Conservation (phyloP, 1,284 basidiomycete species). For the Coniophora puteana region DNA sequence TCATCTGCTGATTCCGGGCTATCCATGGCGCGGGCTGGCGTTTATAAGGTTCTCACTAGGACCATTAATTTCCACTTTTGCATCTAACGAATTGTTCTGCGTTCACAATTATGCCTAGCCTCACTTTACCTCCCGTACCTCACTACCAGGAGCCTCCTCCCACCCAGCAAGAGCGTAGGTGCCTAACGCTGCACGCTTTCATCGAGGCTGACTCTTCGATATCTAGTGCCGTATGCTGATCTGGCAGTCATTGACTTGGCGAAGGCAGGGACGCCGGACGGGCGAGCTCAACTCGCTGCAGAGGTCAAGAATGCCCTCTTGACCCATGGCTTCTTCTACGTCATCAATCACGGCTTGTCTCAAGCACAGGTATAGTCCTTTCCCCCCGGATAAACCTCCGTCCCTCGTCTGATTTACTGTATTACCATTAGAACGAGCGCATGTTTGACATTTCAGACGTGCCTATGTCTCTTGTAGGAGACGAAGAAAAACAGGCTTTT, state of each 20-base stretch:
- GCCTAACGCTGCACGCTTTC: background rate
- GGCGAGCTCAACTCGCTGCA: conserved; percentile 40
- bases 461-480: conserved; percentile 47
- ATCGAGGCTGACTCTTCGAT: background rate
- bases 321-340: conserved; percentile 61
- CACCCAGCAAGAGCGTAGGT: conserved; percentile 19
- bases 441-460: conserved; percentile 66
- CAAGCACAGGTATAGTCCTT: conserved; percentile 41
- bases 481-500: conserved; percentile 56
- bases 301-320: conserved; percentile 56
- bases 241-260: conserved; percentile 63
- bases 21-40: no score
- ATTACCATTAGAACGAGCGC: conserved; percentile 38
- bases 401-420: background rate
- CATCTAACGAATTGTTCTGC: no score
- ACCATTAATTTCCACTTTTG: no score
- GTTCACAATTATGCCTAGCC: conserved; percentile 19
- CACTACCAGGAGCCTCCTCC: conserved; percentile 19
- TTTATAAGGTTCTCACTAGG: no score
- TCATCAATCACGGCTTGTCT: conserved; percentile 54
- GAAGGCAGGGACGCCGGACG: conserved; percentile 43
- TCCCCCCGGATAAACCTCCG: no score
- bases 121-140: conserved; percentile 15
- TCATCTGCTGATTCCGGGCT: no score
- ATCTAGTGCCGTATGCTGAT: conserved; percentile 71